A percentile compares a stretch with the other conserved stretches of the same genome.
phyloP scores from a whole-genome alignment of 495 filamentous ascomycete genomes.

The Recurvomyces mirabilis region DNA sequence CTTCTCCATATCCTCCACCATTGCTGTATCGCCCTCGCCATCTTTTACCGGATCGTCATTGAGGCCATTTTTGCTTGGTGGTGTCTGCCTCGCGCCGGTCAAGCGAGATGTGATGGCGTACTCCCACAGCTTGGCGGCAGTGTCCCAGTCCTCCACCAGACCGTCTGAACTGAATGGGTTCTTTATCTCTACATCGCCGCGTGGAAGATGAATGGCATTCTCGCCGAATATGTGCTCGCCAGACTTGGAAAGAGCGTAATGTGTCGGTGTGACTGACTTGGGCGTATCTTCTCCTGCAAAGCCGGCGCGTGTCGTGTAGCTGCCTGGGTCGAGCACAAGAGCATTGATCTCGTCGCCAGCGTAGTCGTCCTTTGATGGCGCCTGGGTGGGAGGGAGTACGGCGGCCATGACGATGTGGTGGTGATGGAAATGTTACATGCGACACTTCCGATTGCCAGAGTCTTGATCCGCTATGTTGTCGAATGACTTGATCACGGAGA shows the following conservation, averaged over 20 bases:
- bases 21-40: conserved; percentile 27
- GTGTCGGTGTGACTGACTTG: conserved; percentile 81
- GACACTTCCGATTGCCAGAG: too few relatives aligned
- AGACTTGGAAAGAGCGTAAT: conserved; percentile 58
- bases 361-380: conserved; percentile 12
- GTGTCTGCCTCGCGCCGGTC: conserved; percentile 51
- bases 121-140: conserved; percentile 81
- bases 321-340: conserved; percentile 91
- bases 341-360: conserved; percentile 78
- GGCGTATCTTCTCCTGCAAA: conserved; percentile 96
- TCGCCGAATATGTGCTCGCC: conserved; percentile 69
- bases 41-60: conserved; percentile 52
- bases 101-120: conserved; percentile 69
- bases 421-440: too few relatives aligned
- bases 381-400: conserved; percentile 8
- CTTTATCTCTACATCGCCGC: conserved; percentile 62
- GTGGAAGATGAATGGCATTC: conserved; percentile 67
- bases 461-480: not conserved
- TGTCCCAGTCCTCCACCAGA: conserved; percentile 92
- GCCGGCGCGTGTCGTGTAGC: conserved; percentile 78
- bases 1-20: conserved; percentile 52
- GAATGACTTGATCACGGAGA: too few relatives aligned
- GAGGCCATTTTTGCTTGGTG: conserved; percentile 60
- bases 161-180: conserved; percentile 88
- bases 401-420: conserved; percentile 5